A percentile compares a stretch with the other conserved stretches of the same genome.
Conservation (phyloP, 129 eudicot species). For the carrot (Daucus carota) region DH1_v3.0 NC_030384.2:41374501-41375000, state of each 20-base stretch:
- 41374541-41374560: not conserved
- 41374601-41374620: not conserved
- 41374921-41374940: constrained; percentile 55
- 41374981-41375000: constrained; percentile 53
- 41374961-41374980: constrained; percentile 57
- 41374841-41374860: constrained; percentile 54
- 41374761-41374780: constrained; percentile 51
- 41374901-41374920: constrained; percentile 59
- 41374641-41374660: constrained; percentile 26
- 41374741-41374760: constrained; percentile 56
- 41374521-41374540: no score
- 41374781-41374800: constrained; percentile 41
- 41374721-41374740: constrained; percentile 50
- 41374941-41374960: constrained; percentile 58
- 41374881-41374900: constrained; percentile 51
- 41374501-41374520: no score
- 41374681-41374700: constrained; percentile 43
- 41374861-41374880: constrained; percentile 49
- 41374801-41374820: constrained; percentile 47
- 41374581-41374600: not conserved
- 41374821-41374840: constrained; percentile 47
- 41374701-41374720: constrained; percentile 64
- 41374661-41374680: constrained; percentile 38
- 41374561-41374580: not conserved
- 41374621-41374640: not conserved